Evolutionary conservation across 768 basidiomycete species (phyloP), one percentile per base, ranked within the genome.

Genomic region (Infundibulicybe gibba): DNA sequence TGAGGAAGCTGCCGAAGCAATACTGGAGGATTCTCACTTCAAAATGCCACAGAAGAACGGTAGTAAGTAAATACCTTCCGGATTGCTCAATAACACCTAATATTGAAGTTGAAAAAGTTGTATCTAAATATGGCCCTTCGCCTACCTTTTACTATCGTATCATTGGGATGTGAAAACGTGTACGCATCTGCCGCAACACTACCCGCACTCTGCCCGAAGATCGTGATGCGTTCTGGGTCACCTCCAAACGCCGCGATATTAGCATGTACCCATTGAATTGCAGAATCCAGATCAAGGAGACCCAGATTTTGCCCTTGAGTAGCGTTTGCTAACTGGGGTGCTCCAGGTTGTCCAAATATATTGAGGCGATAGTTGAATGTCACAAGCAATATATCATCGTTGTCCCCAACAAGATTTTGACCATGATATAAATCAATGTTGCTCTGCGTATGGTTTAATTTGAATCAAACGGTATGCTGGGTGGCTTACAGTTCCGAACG

Each of bases 161-260:
- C 59, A 13, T 58, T 51, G n/a, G 59, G 61, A 44, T 65, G 60
- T 2, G 63, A 51, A 43, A 63, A 62, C 0, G 61, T 54, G 45
- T 62, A 67, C 0, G 54, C 54, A 50, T 63, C 64, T 17, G 50
- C 55, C 2, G 63, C 54, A 5, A 48, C 51, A 38, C 58, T 58
- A 12, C 66, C 66, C 3, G 66, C 66, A 44, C 63, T 64, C 41
- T 67, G 61, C 9, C 66, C 66, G 37, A 62, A 64, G n/a, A 68
- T 32, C 11, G 56, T 58, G 32, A 68, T 57, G 47, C 74, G 58
- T 15, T 64, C 52, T n/a, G 64, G 64, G 48, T 66, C 64, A 21
- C 64, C 64, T n/a, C 64, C 64, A 45, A 74, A 76, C 9, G 52
- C 58, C 6, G 58, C 63, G 44, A 76, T 75, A 50, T 76, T 70